Conservation (phyloP, 495 filamentous ascomycete genomes). For the Cetradonia linearis region DNA sequence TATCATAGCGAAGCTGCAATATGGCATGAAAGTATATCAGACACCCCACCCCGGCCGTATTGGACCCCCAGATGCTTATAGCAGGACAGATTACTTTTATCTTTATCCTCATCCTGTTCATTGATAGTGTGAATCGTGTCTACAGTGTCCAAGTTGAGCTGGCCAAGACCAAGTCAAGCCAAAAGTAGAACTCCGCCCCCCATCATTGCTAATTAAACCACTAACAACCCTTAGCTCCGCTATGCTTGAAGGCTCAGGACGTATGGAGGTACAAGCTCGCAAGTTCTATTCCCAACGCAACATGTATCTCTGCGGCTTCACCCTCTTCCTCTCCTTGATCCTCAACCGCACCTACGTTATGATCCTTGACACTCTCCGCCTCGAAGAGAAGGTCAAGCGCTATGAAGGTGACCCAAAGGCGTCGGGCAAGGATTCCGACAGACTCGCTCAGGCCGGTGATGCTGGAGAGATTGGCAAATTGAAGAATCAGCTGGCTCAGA, state of each 20-base stretch:
- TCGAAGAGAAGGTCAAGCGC: conserved; percentile 84
- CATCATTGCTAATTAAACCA: conserved; percentile 9
- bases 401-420: conserved; percentile 69
- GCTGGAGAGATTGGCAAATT: conserved; percentile 66
- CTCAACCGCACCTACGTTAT: conserved; percentile 98
- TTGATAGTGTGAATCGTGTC: conserved; percentile 97
- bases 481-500: conserved; percentile 59
- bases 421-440: conserved; percentile 57
- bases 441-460: conserved; percentile 53
- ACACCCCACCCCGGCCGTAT: not conserved
- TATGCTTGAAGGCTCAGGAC: conserved; percentile 74
- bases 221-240: conserved; percentile 43
- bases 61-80: conserved; percentile 21
- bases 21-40: conserved; percentile 58
- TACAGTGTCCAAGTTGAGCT: conserved; percentile 92
- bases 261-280: conserved; percentile 95
- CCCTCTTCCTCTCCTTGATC: conserved; percentile 94
- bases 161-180: conserved; percentile 43
- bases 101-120: conserved; percentile 94
- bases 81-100: conserved; percentile 83
- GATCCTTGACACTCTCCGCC: conserved; percentile 87
- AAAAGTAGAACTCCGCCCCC: conserved; percentile 28
- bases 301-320: conserved; percentile 99
- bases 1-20: conserved; percentile 65
- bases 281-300: conserved; percentile 99